Percentiles rank a stretch among this genome's conserved stretches.
These are phyloP conservation scores for Aspergillus quadrilineatus DNA, from an alignment of 2,329 filamentous ascomycete genomes.

Conservation along the genomic window DNA sequence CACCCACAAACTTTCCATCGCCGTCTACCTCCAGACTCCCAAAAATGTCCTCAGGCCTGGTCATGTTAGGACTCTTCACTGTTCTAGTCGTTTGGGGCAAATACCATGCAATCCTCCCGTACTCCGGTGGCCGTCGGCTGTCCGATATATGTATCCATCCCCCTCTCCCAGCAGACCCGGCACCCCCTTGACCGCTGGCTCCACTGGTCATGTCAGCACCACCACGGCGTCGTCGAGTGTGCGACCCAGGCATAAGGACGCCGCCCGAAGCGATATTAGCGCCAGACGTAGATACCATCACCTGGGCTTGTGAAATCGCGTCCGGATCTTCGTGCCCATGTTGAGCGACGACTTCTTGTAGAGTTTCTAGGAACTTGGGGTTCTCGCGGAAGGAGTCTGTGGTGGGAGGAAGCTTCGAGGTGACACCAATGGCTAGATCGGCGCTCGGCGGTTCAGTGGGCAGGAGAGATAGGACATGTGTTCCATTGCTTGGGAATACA, in stretches of 20 bases:
- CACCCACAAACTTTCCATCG: slow-evolving; percentile 56
- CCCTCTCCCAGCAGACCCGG: slow-evolving; percentile 57
- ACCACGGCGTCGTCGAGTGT: slow-evolving; percentile 35
- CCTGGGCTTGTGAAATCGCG: slow-evolving; percentile 58
- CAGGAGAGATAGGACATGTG: slow-evolving; percentile 56
- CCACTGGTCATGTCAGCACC: slow-evolving; percentile 52
- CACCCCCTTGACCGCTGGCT: slow-evolving; percentile 59
- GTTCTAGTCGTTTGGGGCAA: background rate
- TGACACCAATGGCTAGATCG: slow-evolving; percentile 56
- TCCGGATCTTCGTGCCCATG: slow-evolving; percentile 57
- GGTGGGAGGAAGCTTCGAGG: slow-evolving; percentile 56
- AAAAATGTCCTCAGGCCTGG: slow-evolving; percentile 63
- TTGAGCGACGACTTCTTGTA: slow-evolving; percentile 56
- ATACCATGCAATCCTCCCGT: slow-evolving; percentile 61
- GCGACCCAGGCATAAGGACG: slow-evolving; percentile 44
- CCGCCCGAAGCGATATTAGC: slow-evolving; percentile 54
- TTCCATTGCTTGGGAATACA: slow-evolving; percentile 44
- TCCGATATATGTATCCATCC: slow-evolving; percentile 66
- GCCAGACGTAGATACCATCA: slow-evolving; percentile 60
- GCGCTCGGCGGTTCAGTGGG: slow-evolving; percentile 54
- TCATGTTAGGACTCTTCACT: slow-evolving; percentile 14
- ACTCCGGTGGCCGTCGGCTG: slow-evolving; percentile 60
- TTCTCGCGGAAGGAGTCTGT: slow-evolving; percentile 58
- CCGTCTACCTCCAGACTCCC: slow-evolving; percentile 63
- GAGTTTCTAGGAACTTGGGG: slow-evolving; percentile 54